These are phyloP conservation scores for Brassica napus DNA, from an alignment of 345 rosid genomes.

Conservation along the genomic window Da-Ae NC_063435.1:2512001-2512500, in stretches of 20 bases:
- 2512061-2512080: constrained; percentile 31
- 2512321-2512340: constrained; percentile 1
- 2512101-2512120: constrained; percentile 41
- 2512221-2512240: constrained; percentile 24
- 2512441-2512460: constrained; percentile 19
- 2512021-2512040: constrained; percentile 24
- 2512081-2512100: constrained; percentile 32
- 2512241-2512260: constrained; percentile 18
- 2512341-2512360: constrained; percentile 28
- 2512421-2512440: not conserved
- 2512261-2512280: constrained; percentile 26
- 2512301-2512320: constrained; percentile 23
- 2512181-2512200: constrained; percentile 48
- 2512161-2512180: constrained; percentile 55
- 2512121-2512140: constrained; percentile 33
- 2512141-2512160: constrained; percentile 40
- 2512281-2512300: constrained; percentile 27
- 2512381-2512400: not conserved
- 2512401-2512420: not conserved
- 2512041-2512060: constrained; percentile 42
- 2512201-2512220: constrained; percentile 41
- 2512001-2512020: constrained; percentile 43
- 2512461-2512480: constrained; percentile 28
- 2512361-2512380: constrained; percentile 31
- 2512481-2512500: constrained; percentile 23